Percentiles rank a stretch among this genome's conserved stretches.
phyloP scores from a whole-genome alignment of 139 green algal species.

The Volvox reticuliferus region DNA sequence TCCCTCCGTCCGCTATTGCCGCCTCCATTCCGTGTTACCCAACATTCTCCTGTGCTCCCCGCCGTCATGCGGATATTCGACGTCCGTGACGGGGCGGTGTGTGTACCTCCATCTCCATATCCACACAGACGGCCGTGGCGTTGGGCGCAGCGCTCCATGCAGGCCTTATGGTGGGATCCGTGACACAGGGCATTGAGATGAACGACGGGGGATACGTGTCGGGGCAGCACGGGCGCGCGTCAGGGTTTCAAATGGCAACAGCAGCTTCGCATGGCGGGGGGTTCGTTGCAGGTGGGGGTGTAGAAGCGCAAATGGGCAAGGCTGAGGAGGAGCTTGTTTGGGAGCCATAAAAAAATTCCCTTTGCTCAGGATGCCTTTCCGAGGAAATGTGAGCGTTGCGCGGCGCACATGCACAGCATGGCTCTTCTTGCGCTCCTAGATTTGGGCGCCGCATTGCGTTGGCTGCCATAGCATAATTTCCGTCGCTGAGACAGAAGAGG shows the following conservation, averaged over 20 bases:
- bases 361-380: background rate
- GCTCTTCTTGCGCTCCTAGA: too few species aligned
- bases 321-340: slow-evolving; percentile 3
- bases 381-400: too few species aligned
- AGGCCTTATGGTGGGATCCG: slow-evolving; percentile 31
- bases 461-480: too few species aligned
- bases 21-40: too few species aligned
- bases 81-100: slow-evolving; percentile 93
- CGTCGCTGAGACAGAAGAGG: too few species aligned
- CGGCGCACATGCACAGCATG: too few species aligned
- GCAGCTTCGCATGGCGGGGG: background rate
- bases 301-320: background rate
- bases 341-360: background rate
- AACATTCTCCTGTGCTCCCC: too few species aligned
- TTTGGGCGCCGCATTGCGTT: too few species aligned
- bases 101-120: too few species aligned
- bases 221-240: slow-evolving; percentile 25
- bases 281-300: background rate
- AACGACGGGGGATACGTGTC: slow-evolving; percentile 43
- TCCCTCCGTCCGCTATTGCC: too few species aligned
- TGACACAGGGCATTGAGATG: slow-evolving; percentile 41
- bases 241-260: slow-evolving; percentile 22
- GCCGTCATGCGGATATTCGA: background rate
- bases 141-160: slow-evolving; percentile 87
- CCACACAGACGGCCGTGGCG: slow-evolving; percentile 81